These are phyloP conservation scores for Chamaenerion angustifolium DNA, from an alignment of 345 rosid species.

Conservation along the genomic window DNA sequence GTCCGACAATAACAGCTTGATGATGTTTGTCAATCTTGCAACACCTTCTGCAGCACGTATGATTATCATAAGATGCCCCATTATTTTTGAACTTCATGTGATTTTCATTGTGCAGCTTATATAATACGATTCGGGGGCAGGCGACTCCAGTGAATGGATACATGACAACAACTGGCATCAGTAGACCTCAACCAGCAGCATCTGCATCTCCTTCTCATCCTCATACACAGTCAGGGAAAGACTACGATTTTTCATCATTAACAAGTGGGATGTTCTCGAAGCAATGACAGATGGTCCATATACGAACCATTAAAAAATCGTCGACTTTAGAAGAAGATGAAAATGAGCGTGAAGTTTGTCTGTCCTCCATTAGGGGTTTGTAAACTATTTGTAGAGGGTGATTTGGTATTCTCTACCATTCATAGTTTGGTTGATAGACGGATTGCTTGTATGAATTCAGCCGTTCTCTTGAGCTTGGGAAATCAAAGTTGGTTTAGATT, in stretches of 20 bases:
- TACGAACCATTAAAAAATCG: too few relatives aligned
- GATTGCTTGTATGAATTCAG: constrained; percentile 1
- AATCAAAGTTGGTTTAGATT: not conserved
- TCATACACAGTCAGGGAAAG: constrained; percentile 22
- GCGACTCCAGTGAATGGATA: constrained; percentile 18
- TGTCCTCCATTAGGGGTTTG: not conserved
- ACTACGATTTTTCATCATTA: constrained; percentile 34
- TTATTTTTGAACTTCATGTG: not conserved
- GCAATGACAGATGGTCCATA: constrained; percentile 7
- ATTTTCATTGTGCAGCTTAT: constrained; percentile 1
- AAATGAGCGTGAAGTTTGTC: constrained; percentile 10
- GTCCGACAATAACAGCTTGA: too few relatives aligned
- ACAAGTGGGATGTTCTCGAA: constrained; percentile 32
- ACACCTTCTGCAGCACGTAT: too few relatives aligned
- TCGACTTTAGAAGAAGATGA: not conserved
- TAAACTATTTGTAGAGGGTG: not conserved
- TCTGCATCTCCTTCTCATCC: constrained; percentile 13
- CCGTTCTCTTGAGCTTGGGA: not conserved
- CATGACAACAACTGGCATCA: constrained; percentile 9
- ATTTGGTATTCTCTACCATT: not conserved
- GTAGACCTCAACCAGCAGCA: constrained; percentile 1
- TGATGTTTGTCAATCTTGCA: too few relatives aligned
- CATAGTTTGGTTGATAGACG: not conserved
- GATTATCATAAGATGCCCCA: not conserved
- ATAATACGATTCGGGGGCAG: not conserved